Base-by-base conservation (phyloP, 148 eudicot species). In the Amaranthus cruentus region DNA sequence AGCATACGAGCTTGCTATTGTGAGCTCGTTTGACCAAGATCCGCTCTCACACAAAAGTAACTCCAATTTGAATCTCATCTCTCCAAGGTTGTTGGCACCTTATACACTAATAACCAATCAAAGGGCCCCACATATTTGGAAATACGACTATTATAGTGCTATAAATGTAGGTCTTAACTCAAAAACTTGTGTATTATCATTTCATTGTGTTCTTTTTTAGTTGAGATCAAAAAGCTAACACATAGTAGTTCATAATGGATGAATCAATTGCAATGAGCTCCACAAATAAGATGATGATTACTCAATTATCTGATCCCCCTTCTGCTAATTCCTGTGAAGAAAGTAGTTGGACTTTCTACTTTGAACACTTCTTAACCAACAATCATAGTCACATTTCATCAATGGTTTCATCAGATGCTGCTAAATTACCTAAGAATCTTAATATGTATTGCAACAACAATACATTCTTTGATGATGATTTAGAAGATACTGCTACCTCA, bases 401-500 rank as follows among this genome's bases (percentile, higher is more conserved):
- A 44, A 51, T 69, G 61, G 64, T 61, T 75, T 68, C 38, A 28
- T 28, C 64, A 55, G 73, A 18, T 66, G 15, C 65, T 10, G 65
- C 65, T 42, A 18, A 28, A 18, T 18, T 18, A 28, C 38, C 38
- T 28, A 28, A 28, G 1, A 28, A 28, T 28, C 38, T 57, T 28
- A 63, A 13, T 47, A 58, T 66, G 61, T 48, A 4, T 62, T 68
- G 51, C 11, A 15, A 51, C 46, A 4, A 43, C 8, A 21, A 18
- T 52, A 62, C 38, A 14, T 5, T 56, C 4, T 50, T 79, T 47
- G 83, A 83, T 77, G 76, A 80, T 6, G 85, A 83, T 1, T 71
- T 83, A 73, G 85, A 83, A 61, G 85, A 83, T 54, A 83, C 85
- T 43, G 85, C 85, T 42, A 70, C 52, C 54, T 83, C 85, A 4